Base-by-base conservation (phyloP, 1,284 basidiomycete genomes). In the Mycosarcoma maydis region DNA sequence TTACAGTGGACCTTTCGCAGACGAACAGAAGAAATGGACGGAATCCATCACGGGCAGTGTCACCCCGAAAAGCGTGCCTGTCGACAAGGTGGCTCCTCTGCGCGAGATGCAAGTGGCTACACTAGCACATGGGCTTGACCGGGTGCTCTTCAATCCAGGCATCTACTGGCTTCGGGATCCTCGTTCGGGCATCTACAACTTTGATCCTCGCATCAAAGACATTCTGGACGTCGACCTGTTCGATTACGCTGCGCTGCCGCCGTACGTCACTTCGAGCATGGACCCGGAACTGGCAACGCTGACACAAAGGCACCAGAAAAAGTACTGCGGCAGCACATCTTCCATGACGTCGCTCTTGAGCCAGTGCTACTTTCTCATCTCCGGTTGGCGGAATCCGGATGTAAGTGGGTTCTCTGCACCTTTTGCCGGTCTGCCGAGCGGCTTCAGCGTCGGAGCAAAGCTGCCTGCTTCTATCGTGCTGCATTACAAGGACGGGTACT, bases 131-230 rank as follows among this genome's bases (percentile, higher is more conserved):
- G 88, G 89, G 2, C 84, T 98, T 2, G 90, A 92, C 45, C 87
- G 92, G 2, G 79, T 81, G 10, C 57, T 81, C 16, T 81, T 81
- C 67, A 80, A 81, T 72, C 91, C 92, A 3, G 93, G 93, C n/a
- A 90, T 96, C 0, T 91, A 95, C 77, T 92, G 91, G 88, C 83
- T 97, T 2, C 88, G 89, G 73, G 94, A 98, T 76, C 90, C 92
- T 1, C 86, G 92, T 9, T 91, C 92, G 0, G 86, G 88, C 6
- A 90, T 92, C 7, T 95, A 92, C 84, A 96, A 96, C 80, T 98
- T 92, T 78, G 83, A 88, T 0, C 87, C 88, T 2, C 87, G 86
- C 75, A 83, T 92, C 4, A 87, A 90, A 77, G 83, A 83, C 7
- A 87, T 98, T 39, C 91, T 94, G 0, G 85, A 88, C 53, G 88